A percentile compares a stretch with the other conserved stretches of the same genome.
These are phyloP conservation scores for Diaporthe aspalathi DNA, from an alignment of 2,329 filamentous ascomycete species.

Conservation along the genomic window DNA sequence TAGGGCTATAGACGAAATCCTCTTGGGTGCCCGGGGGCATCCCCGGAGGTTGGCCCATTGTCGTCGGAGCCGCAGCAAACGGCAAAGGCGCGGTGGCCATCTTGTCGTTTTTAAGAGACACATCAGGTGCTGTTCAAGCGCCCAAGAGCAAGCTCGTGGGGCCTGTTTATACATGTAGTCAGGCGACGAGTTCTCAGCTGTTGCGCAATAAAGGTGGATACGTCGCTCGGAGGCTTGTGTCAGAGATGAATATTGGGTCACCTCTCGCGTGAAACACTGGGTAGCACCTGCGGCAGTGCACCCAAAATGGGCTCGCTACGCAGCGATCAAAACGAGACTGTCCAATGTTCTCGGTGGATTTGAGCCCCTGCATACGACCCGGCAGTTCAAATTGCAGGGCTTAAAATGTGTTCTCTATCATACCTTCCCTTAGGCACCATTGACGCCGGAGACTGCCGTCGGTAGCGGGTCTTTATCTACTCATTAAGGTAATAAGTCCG, in stretches of 20 bases:
- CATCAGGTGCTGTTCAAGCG: background rate
- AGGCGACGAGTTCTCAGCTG: no score
- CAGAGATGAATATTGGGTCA: constrained; percentile 4
- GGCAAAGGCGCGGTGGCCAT: background rate
- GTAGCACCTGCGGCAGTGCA: background rate
- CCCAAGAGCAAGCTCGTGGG: background rate
- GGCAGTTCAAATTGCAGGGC: background rate
- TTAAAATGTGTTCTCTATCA: constrained; percentile 7
- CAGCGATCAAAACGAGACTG: background rate
- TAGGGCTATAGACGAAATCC: constrained; percentile 10
- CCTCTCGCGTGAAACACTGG: background rate
- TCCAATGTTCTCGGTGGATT: background rate
- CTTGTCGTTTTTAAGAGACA: background rate
- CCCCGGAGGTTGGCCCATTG: background rate
- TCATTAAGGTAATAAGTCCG: constrained; percentile 9
- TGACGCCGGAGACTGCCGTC: background rate
- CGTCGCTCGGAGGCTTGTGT: background rate
- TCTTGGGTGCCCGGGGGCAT: background rate
- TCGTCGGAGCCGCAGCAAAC: background rate
- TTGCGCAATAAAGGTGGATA: background rate
- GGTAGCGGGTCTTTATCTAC: background rate
- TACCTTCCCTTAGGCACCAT: background rate
- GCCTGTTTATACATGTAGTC: background rate
- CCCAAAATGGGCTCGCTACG: background rate
- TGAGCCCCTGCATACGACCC: background rate